Evolutionary conservation across 495 filamentous ascomycete species (phyloP).

Genomic region (Podospora sp.): DNA sequence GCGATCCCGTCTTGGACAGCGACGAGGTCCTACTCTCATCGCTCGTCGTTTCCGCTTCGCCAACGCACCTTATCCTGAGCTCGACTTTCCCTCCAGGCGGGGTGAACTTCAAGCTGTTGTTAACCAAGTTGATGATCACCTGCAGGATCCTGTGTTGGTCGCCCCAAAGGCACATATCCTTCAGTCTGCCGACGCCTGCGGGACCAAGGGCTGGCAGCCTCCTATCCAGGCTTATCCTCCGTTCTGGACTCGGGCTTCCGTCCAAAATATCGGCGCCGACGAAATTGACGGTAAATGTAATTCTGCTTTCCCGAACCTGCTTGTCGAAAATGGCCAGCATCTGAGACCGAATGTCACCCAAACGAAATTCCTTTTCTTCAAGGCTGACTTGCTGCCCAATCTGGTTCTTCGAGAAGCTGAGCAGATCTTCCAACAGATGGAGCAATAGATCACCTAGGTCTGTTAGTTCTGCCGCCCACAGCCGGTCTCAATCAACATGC

Average conservation of each 20-base stretch:
- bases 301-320: conserved; percentile 76
- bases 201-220: conserved; percentile 57
- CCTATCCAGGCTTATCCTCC: conserved; percentile 36
- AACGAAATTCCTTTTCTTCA: conserved; percentile 82
- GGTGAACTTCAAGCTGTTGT: conserved; percentile 92
- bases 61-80: conserved; percentile 71
- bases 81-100: conserved; percentile 72
- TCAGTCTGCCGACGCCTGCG: conserved; percentile 62
- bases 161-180: conserved; percentile 80
- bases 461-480: neutral
- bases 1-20: conserved; percentile 49
- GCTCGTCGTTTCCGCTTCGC: conserved; percentile 50
- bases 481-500: neutral
- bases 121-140: conserved; percentile 89
- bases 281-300: conserved; percentile 71
- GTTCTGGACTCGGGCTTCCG: conserved; percentile 35
- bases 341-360: conserved; percentile 79
- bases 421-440: conserved; percentile 84
- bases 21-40: conserved; percentile 53
- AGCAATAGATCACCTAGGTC: conserved; percentile 71
- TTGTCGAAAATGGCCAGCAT: conserved; percentile 84
- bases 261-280: conserved; percentile 53
- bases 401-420: conserved; percentile 93
- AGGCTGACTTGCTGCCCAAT: conserved; percentile 75
- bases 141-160: conserved; percentile 88